These are phyloP conservation scores for Xeromyces bisporus DNA, from an alignment of 495 filamentous ascomycete species.

Conservation along the genomic window DNA sequence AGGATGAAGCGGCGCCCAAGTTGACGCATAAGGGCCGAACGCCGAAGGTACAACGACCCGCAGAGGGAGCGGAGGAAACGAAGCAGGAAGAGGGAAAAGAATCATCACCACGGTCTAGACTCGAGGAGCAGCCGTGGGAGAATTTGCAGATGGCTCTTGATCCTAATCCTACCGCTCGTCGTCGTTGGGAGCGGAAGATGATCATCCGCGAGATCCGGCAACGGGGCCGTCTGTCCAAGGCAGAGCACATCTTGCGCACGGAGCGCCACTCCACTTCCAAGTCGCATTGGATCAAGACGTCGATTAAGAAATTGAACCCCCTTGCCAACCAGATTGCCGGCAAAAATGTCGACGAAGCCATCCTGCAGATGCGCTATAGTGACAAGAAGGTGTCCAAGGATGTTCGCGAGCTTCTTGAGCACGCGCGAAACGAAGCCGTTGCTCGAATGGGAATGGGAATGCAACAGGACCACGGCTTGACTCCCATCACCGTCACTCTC, in stretches of 20 bases:
- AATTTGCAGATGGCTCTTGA: slow-evolving; percentile 42
- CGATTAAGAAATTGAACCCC: slow-evolving; percentile 70
- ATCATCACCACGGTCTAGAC: too few relatives aligned
- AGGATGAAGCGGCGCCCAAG: slow-evolving; percentile 15
- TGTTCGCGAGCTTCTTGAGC: slow-evolving; percentile 56
- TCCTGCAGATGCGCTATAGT: slow-evolving; percentile 86
- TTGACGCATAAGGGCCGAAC: slow-evolving; percentile 15
- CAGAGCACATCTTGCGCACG: slow-evolving; percentile 46
- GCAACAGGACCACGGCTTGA: slow-evolving; percentile 3
- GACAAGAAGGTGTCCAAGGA: slow-evolving; percentile 84
- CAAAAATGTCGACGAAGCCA: slow-evolving; percentile 81
- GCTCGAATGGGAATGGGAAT: slow-evolving; percentile 72
- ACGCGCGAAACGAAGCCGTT: slow-evolving; percentile 62
- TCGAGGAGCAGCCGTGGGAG: slow-evolving; percentile 26
- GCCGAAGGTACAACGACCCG: slow-evolving; percentile 3
- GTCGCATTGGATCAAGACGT: slow-evolving; percentile 57
- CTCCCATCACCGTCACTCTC: slow-evolving; percentile 20
- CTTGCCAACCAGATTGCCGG: slow-evolving; percentile 76
- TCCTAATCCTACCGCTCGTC: slow-evolving; percentile 47
- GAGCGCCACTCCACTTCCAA: slow-evolving; percentile 52
- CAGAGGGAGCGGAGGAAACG: slow-evolving; percentile 7
- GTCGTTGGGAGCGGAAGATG: slow-evolving; percentile 69
- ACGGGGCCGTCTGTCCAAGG: slow-evolving; percentile 47
- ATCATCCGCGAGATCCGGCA: slow-evolving; percentile 51
- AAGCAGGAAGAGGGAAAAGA: slow-evolving; percentile 2